Percentiles rank a stretch among this genome's conserved stretches.
phyloP scores from a whole-genome alignment of 371 early-diverging fungal genomes.

The Mucor mucedo region DNA sequence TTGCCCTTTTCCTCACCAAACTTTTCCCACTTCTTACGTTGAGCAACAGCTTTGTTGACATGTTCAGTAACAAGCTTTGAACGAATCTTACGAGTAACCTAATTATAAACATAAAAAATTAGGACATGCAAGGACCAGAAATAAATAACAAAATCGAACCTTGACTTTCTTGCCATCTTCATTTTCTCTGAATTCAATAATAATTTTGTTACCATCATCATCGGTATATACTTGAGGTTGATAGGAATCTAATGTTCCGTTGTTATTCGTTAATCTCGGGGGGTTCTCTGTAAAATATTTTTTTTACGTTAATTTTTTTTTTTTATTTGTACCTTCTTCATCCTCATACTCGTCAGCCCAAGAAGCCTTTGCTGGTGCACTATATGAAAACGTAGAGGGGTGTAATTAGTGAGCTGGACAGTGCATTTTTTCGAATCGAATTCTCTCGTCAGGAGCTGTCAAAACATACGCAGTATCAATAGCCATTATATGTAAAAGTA shows the following conservation, averaged over 20 bases:
- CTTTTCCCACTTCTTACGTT: constrained; percentile 87
- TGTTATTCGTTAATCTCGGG: neutral
- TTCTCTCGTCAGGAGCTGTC: neutral
- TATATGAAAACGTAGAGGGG: constrained; percentile 7
- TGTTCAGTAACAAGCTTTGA: constrained; percentile 79
- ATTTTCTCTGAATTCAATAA: constrained; percentile 81
- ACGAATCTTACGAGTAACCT: constrained; percentile 84
- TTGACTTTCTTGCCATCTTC: constrained; percentile 91
- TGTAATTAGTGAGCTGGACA: neutral
- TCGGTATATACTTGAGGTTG: constrained; percentile 68
- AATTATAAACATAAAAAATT: neutral
- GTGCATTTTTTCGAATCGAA: neutral
- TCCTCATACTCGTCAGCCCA: constrained; percentile 80
- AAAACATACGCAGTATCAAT: constrained; percentile 10
- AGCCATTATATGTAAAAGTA: constrained; percentile 4
- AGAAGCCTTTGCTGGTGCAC: constrained; percentile 48
- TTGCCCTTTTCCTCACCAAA: constrained; percentile 81
- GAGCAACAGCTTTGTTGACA: constrained; percentile 90
- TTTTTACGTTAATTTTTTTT: neutral
- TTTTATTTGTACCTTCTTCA: constrained; percentile 45
- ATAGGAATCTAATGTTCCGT: constrained; percentile 42
- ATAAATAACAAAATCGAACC: constrained; percentile 40
- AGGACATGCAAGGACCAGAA: neutral
- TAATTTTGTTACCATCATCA: constrained; percentile 84
- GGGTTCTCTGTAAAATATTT: neutral